Evolutionary conservation across 2,329 filamentous ascomycete species (phyloP).

Genomic region (Colletotrichum sp.): DNA sequence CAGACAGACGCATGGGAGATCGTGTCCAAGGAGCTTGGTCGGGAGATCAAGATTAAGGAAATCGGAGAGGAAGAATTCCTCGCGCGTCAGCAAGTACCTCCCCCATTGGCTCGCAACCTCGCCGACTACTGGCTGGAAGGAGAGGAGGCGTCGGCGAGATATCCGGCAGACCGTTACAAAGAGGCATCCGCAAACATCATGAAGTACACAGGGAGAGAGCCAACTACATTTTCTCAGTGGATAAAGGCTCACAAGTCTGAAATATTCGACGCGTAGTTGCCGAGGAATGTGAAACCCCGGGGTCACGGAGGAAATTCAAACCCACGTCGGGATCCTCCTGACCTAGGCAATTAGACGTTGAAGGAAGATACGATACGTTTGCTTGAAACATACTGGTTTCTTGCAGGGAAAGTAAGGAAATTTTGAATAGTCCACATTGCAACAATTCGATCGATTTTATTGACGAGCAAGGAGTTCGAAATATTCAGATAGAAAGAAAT

Average conservation of each 20-base stretch:
- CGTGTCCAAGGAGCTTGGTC: conserved; percentile 35
- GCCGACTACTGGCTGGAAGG: neutral
- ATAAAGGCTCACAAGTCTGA: neutral
- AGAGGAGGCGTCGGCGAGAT: neutral
- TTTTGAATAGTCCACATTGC: neutral
- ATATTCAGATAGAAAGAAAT: neutral
- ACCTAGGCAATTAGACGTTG: neutral
- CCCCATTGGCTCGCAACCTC: neutral
- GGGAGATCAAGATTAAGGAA: conserved; percentile 25
- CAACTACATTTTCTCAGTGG: neutral
- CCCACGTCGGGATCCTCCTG: neutral
- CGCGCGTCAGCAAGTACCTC: neutral
- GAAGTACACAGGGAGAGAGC: neutral
- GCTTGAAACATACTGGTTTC: neutral
- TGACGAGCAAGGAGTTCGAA: neutral
- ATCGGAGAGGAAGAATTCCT: neutral
- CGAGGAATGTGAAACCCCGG: rapidly evolving
- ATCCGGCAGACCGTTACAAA: neutral
- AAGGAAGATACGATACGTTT: neutral
- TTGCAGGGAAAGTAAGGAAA: neutral
- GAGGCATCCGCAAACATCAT: neutral
- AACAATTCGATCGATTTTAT: neutral
- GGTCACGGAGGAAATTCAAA: neutral
- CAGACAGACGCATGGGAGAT: conserved; percentile 30
- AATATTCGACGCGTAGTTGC: neutral